These are phyloP conservation scores for Colletotrichum sp. DNA, from an alignment of 2,329 filamentous ascomycete species.

Conservation along the genomic window DNA sequence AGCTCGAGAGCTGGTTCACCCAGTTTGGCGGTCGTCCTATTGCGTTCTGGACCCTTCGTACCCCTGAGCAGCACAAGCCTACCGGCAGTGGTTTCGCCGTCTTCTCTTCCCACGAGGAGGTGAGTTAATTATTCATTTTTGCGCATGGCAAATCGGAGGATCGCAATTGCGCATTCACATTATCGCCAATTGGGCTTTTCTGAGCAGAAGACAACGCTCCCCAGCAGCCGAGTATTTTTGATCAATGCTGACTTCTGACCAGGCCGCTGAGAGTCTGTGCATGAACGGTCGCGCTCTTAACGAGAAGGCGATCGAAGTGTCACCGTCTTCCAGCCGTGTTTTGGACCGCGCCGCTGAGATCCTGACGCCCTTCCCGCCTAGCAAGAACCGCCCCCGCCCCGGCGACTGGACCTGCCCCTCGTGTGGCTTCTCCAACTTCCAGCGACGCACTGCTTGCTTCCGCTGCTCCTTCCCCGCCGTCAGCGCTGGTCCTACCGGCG, in stretches of 20 bases:
- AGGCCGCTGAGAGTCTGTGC: slow-evolving; percentile 97
- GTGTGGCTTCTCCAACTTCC: slow-evolving; percentile 99
- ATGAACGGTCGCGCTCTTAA: slow-evolving; percentile 99
- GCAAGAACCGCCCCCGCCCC: slow-evolving; percentile 95
- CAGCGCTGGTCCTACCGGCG: slow-evolving; percentile 73
- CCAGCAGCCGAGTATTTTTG: not conserved
- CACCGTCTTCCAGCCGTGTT: slow-evolving; percentile 94
- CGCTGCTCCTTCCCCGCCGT: slow-evolving; percentile 98
- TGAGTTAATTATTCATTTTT: slow-evolving; percentile 51
- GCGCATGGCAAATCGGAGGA: not conserved
- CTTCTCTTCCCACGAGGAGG: slow-evolving; percentile 99
- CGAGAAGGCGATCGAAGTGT: slow-evolving; percentile 98
- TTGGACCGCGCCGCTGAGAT: slow-evolving; percentile 96
- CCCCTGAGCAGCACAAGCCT: slow-evolving; percentile 99
- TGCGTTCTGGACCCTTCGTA: slow-evolving; percentile 98
- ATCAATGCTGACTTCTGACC: not conserved
- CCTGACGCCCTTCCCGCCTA: slow-evolving; percentile 94
- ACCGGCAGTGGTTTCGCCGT: slow-evolving; percentile 98
- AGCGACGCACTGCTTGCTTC: slow-evolving; percentile 97
- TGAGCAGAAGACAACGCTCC: not conserved
- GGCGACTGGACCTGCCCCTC: slow-evolving; percentile 99
- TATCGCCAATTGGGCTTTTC: not conserved
- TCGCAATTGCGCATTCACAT: not conserved
- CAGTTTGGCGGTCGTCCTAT: slow-evolving; percentile 98
- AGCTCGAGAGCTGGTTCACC: slow-evolving; percentile 99